Conservation (phyloP, 768 basidiomycete genomes). For the Arthromyces matolae region DNA sequence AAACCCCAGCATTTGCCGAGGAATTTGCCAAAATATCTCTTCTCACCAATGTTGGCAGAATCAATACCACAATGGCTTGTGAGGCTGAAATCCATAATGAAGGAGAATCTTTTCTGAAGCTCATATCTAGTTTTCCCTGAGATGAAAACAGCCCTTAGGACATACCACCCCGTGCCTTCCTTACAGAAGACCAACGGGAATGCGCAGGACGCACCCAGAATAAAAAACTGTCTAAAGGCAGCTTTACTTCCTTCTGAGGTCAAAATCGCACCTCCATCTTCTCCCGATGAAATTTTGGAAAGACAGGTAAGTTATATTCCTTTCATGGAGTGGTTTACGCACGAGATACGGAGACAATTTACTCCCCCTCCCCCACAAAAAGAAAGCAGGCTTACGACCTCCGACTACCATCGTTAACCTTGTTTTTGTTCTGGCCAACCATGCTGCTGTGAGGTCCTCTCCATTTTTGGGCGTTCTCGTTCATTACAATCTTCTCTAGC, state of each 20-base stretch:
- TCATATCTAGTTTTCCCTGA: conserved; percentile 73
- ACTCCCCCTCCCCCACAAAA: conserved; percentile 10
- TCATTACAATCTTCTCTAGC: conserved; percentile 32
- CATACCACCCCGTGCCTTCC: conserved; percentile 89
- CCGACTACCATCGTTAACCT: conserved; percentile 86
- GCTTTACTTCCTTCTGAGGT: conserved; percentile 69
- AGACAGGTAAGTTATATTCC: conserved; percentile 49
- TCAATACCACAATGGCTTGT: conserved; percentile 92
- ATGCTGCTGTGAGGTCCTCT: conserved; percentile 58
- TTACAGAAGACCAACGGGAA: conserved; percentile 86
- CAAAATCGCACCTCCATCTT: conserved; percentile 62
- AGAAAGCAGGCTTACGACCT: conserved; percentile 62
- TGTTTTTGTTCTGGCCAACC: conserved; percentile 78
- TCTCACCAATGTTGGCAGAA: conserved; percentile 84
- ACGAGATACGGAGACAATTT: conserved; percentile 7
- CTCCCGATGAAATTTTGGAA: conserved; percentile 68
- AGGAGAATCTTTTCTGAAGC: conserved; percentile 12
- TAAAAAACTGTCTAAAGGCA: conserved; percentile 87
- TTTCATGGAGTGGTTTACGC: conserved; percentile 1
- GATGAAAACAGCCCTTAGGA: conserved; percentile 87
- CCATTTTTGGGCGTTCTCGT: not conserved
- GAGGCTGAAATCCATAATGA: conserved; percentile 26
- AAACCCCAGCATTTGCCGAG: conserved; percentile 71
- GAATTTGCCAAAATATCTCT: conserved; percentile 83
- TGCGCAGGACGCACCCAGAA: conserved; percentile 86